Percentiles rank a stretch among this genome's conserved stretches.
These are phyloP conservation scores for Solanum microdontum DNA, from an alignment of 257 asterid species.

Conservation along the genomic window DNA sequence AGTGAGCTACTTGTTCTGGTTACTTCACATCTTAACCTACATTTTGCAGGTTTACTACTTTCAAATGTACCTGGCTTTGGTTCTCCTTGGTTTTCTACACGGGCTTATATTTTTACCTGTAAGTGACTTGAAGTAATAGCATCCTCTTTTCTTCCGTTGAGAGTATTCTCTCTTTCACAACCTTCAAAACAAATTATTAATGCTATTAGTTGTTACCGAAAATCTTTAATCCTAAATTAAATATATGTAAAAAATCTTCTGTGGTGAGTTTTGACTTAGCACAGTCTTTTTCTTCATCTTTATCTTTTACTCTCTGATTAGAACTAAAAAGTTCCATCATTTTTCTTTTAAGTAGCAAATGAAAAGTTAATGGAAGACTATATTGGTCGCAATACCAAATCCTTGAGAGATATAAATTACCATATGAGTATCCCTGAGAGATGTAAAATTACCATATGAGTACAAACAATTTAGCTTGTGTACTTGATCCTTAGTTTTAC, in stretches of 20 bases:
- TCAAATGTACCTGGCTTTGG: slow-evolving; percentile 88
- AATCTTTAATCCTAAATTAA: neutral
- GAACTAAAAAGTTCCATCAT: neutral
- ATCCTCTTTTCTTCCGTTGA: neutral
- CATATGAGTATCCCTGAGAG: neutral
- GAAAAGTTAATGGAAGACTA: neutral
- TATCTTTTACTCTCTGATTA: neutral
- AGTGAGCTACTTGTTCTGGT: neutral
- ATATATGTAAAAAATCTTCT: neutral
- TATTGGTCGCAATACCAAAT: too few relatives aligned
- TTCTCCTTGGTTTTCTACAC: slow-evolving; percentile 84
- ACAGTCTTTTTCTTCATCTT: neutral
- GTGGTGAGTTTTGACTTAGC: neutral
- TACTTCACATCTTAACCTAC: neutral
- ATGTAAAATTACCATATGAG: neutral
- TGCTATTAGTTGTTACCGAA: neutral
- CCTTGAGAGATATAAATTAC: neutral
- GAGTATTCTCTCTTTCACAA: neutral
- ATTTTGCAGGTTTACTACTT: slow-evolving; percentile 80
- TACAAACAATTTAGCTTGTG: neutral
- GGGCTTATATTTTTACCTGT: slow-evolving; percentile 85
- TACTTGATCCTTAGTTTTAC: neutral
- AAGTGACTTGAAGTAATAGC: slow-evolving; percentile 17
- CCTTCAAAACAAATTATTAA: neutral
- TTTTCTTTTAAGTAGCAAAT: neutral